phyloP scores from a whole-genome alignment of 2,329 filamentous ascomycete species.

The Aspergillus sclerotialis region DNA sequence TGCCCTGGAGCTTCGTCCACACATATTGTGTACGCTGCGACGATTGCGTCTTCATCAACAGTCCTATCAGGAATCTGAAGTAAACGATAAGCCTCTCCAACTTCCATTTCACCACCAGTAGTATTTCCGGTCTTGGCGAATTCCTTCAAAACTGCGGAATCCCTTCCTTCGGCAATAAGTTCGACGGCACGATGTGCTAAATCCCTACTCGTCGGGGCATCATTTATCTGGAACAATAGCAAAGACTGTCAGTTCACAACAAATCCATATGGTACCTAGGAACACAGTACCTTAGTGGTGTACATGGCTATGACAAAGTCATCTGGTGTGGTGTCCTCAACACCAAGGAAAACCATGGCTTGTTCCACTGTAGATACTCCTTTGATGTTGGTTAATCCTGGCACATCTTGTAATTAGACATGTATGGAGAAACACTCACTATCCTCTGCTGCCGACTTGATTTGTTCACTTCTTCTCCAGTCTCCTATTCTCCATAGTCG shows the following conservation, averaged over 20 bases:
- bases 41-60: conserved; percentile 44
- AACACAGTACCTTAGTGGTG: conserved; percentile 44
- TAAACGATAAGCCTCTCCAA: conserved; percentile 46
- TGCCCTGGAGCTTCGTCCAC: conserved; percentile 41
- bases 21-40: conserved; percentile 42
- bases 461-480: conserved; percentile 49
- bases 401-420: conserved; percentile 1
- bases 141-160: conserved; percentile 47
- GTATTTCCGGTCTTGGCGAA: conserved; percentile 49
- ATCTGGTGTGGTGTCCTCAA: conserved; percentile 44
- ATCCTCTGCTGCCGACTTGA: conserved; percentile 53
- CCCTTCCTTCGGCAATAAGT: conserved; percentile 52
- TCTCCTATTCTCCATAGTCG: conserved; percentile 55
- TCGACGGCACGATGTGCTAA: conserved; percentile 50
- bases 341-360: conserved; percentile 56
- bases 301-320: conserved; percentile 54
- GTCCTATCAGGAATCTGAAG: conserved; percentile 48
- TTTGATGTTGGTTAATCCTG: conserved; percentile 10
- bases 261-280: not conserved
- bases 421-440: conserved; percentile 37
- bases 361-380: conserved; percentile 56
- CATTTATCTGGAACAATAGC: conserved; percentile 35
- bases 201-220: conserved; percentile 44
- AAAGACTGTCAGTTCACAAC: conserved; percentile 3
- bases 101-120: conserved; percentile 47